Base-by-base conservation (phyloP, 306 rosid genomes). In the Cyclanthera cordifolia region DNA sequence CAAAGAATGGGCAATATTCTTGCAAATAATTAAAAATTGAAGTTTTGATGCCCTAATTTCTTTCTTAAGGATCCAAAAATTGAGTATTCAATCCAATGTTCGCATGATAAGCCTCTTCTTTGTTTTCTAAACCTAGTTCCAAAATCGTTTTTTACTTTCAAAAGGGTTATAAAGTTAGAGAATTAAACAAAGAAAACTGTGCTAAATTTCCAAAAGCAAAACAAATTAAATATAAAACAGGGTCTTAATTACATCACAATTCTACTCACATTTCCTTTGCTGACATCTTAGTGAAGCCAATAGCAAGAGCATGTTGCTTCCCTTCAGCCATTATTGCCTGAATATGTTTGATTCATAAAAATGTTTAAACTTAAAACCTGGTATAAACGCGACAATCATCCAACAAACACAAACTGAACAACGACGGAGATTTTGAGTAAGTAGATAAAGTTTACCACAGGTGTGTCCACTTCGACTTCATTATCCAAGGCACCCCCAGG, bases 251-350 rank as follows among this genome's bases (percentile, higher is more conserved):
- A 17, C 24, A 46, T 47, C 46, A 8, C 9, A 49, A 49, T 2
- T 57, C 41, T 79, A 80, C 96, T 85, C 79, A 92, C 97, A 92
- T 92, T 74, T 87, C 92, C 77, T 92, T 92, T 21, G 97, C 92
- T 16, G 97, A 92, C 96, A 92, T 89, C 85, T 92, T 92, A 51
- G 97, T 92, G 82, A 87, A 92, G 79, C 97, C 97, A 58, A 92
- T 89, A 56, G 97, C 97, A 84, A 92, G 97, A 56, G 97, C 97
- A 74, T 92, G 92, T 67, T 89, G 89, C 82, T 92, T 92, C 75
- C 97, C 97, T 89, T 92, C 97, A 27, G 97, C 97, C 96, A 92
- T 92, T 82, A 92, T 87, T 58, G 96, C 97, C 96, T 92, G 88
- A 82, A 61, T 79, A 71, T 52, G 64, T 56, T 64, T 56, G 64